A percentile compares a stretch with the other conserved stretches of the same genome.
These are phyloP conservation scores for Dictyostelium brefeldianum DNA, from an alignment of 78 protist species.

Conservation along the genomic window DNA sequence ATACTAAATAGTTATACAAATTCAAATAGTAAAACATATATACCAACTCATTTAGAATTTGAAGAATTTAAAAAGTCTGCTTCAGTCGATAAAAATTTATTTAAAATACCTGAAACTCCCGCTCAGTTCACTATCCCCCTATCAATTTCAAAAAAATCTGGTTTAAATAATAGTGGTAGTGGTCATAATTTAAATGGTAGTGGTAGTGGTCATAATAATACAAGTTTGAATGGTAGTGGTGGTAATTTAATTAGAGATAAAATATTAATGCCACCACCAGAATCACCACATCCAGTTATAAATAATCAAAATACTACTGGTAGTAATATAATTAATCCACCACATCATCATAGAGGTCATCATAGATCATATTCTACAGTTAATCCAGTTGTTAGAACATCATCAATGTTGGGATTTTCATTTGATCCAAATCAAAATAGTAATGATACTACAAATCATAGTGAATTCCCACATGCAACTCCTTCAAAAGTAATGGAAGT, in stretches of 20 bases:
- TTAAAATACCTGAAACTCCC: constrained; percentile 72
- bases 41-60: constrained; percentile 1
- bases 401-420: background rate
- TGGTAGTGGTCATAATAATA: background rate
- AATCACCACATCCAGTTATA: constrained; percentile 1
- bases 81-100: constrained; percentile 26
- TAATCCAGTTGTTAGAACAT: constrained; percentile 22
- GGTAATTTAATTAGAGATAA: background rate
- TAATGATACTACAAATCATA: constrained; percentile 32
- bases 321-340: background rate
- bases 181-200: background rate
- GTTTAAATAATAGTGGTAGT: background rate
- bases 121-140: constrained; percentile 43
- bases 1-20: background rate
- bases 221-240: no score
- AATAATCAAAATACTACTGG: background rate
- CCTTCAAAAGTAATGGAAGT: background rate
- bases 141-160: constrained; percentile 11
- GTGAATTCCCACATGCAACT: constrained; percentile 13
- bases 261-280: constrained; percentile 29
- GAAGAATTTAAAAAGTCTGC: background rate
- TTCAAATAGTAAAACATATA: background rate
- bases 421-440: constrained; percentile 46
- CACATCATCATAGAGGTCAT: constrained; percentile 40
- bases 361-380: constrained; percentile 42